Conservation (phyloP, 805 yeast species). For the Wickerhamiella occidentalis region DNA sequence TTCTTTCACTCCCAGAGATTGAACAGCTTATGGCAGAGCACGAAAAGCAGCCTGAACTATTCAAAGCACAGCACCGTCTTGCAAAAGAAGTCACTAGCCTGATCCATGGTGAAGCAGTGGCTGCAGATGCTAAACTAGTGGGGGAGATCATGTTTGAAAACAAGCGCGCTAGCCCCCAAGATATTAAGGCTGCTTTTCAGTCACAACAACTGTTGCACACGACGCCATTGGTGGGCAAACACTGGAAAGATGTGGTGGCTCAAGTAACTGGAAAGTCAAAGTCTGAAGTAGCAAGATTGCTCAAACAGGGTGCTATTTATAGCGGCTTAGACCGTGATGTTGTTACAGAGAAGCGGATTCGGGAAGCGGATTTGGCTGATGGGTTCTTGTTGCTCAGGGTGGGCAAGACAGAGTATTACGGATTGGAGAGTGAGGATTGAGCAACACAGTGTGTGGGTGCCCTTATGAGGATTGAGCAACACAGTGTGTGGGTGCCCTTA, state of each 20-base stretch:
- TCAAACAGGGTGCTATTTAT: conserved; percentile 63
- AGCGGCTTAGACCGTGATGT: conserved; percentile 46
- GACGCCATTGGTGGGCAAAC: conserved; percentile 31
- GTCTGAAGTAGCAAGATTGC: conserved; percentile 47
- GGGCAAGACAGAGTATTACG: conserved; percentile 47
- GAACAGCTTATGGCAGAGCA: conserved; percentile 44
- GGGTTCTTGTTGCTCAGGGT: conserved; percentile 50
- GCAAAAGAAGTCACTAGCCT: conserved; percentile 81
- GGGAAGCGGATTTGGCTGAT: conserved; percentile 42
- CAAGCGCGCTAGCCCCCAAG: conserved; percentile 33
- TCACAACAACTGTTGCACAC: conserved; percentile 43
- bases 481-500: too few relatives aligned
- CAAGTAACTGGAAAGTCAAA: conserved; percentile 31
- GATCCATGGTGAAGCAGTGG: conserved; percentile 71
- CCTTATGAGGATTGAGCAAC: too few relatives aligned
- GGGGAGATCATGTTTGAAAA: conserved; percentile 57
- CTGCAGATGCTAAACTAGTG: conserved; percentile 52
- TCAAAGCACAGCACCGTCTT: conserved; percentile 62
- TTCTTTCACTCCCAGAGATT: conserved; percentile 55
- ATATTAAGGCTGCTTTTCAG: conserved; percentile 43
- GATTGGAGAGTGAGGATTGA: too few relatives aligned
- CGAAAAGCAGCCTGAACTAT: conserved; percentile 41
- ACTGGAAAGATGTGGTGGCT: conserved; percentile 43
- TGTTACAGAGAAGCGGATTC: conserved; percentile 39
- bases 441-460: too few relatives aligned